Evolutionary conservation across 1,284 basidiomycete species (phyloP), one percentile per base, ranked within the genome.

Genomic region (Trichosporon inkin): DNA sequence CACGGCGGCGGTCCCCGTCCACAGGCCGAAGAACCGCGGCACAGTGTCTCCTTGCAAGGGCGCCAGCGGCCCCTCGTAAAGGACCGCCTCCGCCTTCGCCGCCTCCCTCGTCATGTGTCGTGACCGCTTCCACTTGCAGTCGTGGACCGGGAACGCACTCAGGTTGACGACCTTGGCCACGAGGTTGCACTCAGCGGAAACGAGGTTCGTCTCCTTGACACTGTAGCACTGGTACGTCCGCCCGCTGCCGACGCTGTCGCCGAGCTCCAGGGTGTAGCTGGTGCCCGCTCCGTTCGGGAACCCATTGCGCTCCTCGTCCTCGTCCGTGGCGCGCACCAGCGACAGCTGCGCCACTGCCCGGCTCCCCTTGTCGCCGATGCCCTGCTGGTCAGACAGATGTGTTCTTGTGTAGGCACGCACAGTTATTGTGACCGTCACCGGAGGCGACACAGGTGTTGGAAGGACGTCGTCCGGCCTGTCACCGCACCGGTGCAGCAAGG

Each of bases 1-100:
- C 32, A 3, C 13, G 6, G 20, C 17, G 53, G 24, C 19, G 17
- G 53, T 52, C 16, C 6, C 58, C 35, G 36, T 59, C 58, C 20
- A 51, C 19, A 55, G 53, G 5, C 57, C 57, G 19, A 49, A 39
- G 38, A 60, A 60, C 1, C 14, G 20, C 6, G 59, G 47, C 14
- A 60, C 59, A 3, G 41, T 20, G 8, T 4, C 17, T 19, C 59
- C 59, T 35, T 60, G 54, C 19, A 60, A n/a, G 7, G 17, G 14
- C 19, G 16, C 6, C 14, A 60, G 47, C 8, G 52, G 19, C 3
- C 55, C 47, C 37, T 35, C 44, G 47, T 51, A 60, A 16, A 60
- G 54, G 6, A 17, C 40, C 14, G 59, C 59, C 49, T 60, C 59
- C 19, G 52, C 41, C 10, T 16, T 17, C 22, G 55, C 41, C 11